phyloP scores from a whole-genome alignment of 805 yeast species.

The Wickerhamiella cacticola region DNA sequence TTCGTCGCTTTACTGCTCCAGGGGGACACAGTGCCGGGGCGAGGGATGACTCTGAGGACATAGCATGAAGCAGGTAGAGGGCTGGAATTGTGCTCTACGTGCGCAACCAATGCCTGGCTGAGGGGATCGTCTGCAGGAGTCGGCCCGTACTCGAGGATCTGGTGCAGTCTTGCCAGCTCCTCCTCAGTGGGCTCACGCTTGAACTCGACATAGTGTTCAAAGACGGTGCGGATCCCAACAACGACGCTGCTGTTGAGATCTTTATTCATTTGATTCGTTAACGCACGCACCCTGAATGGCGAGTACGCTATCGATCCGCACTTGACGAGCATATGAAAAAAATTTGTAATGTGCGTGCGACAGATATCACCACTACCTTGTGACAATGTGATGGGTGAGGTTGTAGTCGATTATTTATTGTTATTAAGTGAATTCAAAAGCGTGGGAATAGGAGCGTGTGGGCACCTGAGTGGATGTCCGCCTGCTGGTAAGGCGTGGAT shows the following conservation, averaged over 20 bases:
- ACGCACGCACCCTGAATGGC: constrained; percentile 63
- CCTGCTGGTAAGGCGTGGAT: too few relatives aligned
- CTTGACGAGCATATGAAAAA: constrained; percentile 19
- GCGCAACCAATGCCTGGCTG: constrained; percentile 33
- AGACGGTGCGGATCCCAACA: constrained; percentile 57
- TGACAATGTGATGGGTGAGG: too few relatives aligned
- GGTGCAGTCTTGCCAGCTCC: constrained; percentile 35
- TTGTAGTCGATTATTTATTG: too few relatives aligned
- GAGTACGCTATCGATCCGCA: constrained; percentile 83
- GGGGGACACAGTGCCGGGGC: constrained; percentile 94
- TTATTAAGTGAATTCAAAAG: too few relatives aligned
- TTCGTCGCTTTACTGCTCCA: constrained; percentile 99
- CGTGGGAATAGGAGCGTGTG: too few relatives aligned
- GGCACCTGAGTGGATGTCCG: too few relatives aligned
- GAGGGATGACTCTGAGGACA: constrained; percentile 69
- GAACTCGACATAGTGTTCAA: constrained; percentile 68
- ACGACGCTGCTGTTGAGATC: constrained; percentile 57
- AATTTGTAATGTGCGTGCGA: constrained; percentile 13
- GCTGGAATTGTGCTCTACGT: constrained; percentile 23
- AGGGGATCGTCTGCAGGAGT: constrained; percentile 43
- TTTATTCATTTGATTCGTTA: constrained; percentile 60
- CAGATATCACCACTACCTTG: too few relatives aligned
- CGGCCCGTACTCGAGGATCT: constrained; percentile 63
- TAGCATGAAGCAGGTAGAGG: constrained; percentile 32
- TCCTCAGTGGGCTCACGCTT: constrained; percentile 26